Evolutionary conservation across 371 early-diverging fungal genomes (phyloP).

Genomic region (Syncephalastrum contaminatum): DNA sequence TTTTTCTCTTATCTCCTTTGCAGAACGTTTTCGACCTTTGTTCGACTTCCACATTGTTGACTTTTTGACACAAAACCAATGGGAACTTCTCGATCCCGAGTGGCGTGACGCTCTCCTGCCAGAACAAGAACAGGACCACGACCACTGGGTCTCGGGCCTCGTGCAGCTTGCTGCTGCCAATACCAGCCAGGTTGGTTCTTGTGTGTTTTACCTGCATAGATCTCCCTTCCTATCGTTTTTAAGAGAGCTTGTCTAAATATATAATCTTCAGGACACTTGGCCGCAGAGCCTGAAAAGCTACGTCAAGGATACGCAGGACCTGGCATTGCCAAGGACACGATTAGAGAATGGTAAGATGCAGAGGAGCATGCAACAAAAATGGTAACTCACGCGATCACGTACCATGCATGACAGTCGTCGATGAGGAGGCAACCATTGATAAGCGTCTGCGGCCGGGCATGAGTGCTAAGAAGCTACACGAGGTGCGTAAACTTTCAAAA

Average conservation of each 20-base stretch:
- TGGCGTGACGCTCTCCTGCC: constrained; percentile 45
- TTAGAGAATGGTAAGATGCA: constrained; percentile 3
- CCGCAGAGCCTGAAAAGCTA: constrained; percentile 15
- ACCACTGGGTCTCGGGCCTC: too few species aligned
- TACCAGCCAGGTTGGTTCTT: not conserved
- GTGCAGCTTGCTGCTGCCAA: too few species aligned
- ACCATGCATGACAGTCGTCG: too few species aligned
- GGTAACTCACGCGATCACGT: not conserved
- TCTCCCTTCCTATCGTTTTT: not conserved
- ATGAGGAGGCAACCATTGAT: not conserved
- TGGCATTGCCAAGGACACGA: constrained; percentile 8
- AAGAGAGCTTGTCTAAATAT: not conserved
- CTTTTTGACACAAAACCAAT: constrained; percentile 48
- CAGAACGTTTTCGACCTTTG: constrained; percentile 35
- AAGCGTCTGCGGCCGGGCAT: constrained; percentile 20
- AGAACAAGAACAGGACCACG: not conserved
- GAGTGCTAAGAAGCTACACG: constrained; percentile 26
- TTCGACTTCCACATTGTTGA: constrained; percentile 53
- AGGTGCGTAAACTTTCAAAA: constrained; percentile 4
- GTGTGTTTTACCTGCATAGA: constrained; percentile 3
- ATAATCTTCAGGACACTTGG: constrained; percentile 7
- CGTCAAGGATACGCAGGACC: constrained; percentile 7
- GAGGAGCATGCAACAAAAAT: not conserved
- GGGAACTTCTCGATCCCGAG: constrained; percentile 42
- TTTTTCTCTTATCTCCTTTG: constrained; percentile 20